A percentile compares a stretch with the other conserved stretches of the same genome.
Evolutionary conservation across 2,329 filamentous ascomycete genomes (phyloP).

Genomic region (Harringtonia lauricola): DNA sequence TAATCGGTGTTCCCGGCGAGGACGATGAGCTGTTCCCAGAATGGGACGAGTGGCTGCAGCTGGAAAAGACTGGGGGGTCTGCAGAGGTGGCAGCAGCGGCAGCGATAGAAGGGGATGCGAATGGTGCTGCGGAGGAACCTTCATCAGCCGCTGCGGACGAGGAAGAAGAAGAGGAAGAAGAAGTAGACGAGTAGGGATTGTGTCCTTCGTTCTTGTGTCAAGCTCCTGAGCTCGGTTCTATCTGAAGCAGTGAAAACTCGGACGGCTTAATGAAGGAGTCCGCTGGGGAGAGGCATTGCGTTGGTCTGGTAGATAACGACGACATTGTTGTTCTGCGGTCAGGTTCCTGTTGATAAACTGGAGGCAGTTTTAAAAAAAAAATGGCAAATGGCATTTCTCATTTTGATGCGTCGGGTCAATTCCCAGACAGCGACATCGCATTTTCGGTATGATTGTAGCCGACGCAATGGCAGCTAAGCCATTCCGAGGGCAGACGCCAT

Average conservation of each 20-base stretch:
- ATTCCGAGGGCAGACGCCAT: too few species aligned
- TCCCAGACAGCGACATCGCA: too few species aligned
- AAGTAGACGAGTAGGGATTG: conserved; percentile 2
- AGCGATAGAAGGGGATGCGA: neutral
- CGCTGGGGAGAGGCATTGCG: neutral
- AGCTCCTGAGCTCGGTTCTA: neutral
- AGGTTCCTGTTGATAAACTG: neutral
- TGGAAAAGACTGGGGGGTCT: conserved; percentile 58
- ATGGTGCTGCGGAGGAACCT: neutral
- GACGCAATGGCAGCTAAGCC: too few species aligned
- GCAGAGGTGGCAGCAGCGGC: neutral
- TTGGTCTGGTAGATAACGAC: neutral
- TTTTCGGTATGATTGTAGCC: too few species aligned
- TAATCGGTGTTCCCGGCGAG: conserved; percentile 71
- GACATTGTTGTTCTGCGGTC: neutral
- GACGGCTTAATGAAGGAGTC: neutral
- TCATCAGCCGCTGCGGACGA: neutral
- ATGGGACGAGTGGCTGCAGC: conserved; percentile 80
- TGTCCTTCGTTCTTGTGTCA: neutral
- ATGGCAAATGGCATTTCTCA: too few species aligned
- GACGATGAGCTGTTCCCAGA: conserved; percentile 89
- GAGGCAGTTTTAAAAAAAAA: too few species aligned
- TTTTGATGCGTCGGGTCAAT: too few species aligned
- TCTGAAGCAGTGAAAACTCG: neutral
- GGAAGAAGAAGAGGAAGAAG: neutral